Conservation (phyloP, 192 early-diverging fungal species). For the Coemansia sp. region DNA sequence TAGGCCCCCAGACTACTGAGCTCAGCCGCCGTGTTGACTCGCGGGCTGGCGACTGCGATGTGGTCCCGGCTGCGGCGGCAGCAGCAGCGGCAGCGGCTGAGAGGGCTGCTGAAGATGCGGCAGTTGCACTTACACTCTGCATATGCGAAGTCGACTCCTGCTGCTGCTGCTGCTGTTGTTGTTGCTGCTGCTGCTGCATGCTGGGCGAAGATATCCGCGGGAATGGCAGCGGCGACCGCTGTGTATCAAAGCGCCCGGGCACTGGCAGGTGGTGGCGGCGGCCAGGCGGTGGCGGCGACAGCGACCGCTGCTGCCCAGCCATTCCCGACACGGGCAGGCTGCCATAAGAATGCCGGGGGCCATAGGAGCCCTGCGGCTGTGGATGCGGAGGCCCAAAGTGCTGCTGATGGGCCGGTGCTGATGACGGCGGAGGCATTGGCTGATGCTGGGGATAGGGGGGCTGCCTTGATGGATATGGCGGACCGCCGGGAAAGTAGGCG, state of each 20-base stretch:
- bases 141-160: not conserved
- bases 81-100: slow-evolving; percentile 2
- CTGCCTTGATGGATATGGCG: slow-evolving; percentile 8
- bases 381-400: slow-evolving; percentile 14
- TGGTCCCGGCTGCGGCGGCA: slow-evolving; percentile 2
- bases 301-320: slow-evolving; percentile 26
- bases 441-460: slow-evolving; percentile 15
- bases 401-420: slow-evolving; percentile 42
- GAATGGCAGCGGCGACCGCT: slow-evolving; percentile 45
- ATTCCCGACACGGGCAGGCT: slow-evolving; percentile 1
- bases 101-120: not conserved
- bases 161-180: slow-evolving; percentile 12
- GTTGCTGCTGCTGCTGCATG: slow-evolving; percentile 16
- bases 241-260: slow-evolving; percentile 20
- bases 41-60: slow-evolving; percentile 50
- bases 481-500: slow-evolving; percentile 14
- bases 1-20: slow-evolving; percentile 54
- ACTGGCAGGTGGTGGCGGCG: slow-evolving; percentile 27
- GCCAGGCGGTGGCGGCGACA: slow-evolving; percentile 30
- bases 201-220: slow-evolving; percentile 50
- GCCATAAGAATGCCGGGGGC: slow-evolving; percentile 15
- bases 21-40: slow-evolving; percentile 52
- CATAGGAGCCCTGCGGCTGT: slow-evolving; percentile 11
- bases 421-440: slow-evolving; percentile 22
- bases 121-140: not conserved